Base-by-base conservation (phyloP, 2,329 filamentous ascomycete genomes). In the Cladobotryum protrusum region DNA sequence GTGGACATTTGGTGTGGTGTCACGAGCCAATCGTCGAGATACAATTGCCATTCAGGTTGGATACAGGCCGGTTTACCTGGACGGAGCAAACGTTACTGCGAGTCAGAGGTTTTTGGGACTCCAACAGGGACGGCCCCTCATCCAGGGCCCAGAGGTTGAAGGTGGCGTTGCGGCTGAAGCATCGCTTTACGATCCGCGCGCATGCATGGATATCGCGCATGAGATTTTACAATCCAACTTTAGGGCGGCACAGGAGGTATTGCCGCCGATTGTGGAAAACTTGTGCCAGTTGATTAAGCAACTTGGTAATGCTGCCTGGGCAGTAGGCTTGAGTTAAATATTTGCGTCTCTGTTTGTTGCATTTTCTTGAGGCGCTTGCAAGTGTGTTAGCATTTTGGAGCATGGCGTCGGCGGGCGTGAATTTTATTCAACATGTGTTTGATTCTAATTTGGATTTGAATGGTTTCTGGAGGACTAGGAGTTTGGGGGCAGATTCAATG, bases 1-100 rank as follows among this genome's bases (percentile, higher is more conserved):
- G 37, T 89, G 86, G 86, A 78, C 78, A 0, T 87, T 85, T 56
- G 82, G 83, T 1, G 77, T 87, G 0, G 72, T 83, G 5, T 72
- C 68, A 17, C 66, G 69, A 54, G 73, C 76, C 13, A 62, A 58
- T 44, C 57, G 59, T 8, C 60, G 59, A 63, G 56, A 68, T 56
- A 61, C 61, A 54, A 45, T 61, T 12, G 49, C 60, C 3, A 49
- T 61, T 18, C 67, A 69, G n/a, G 67, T 66, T 48, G 54, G 48
- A 45, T 67, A 56, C 41, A 65, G 72, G 24, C 58, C 64, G 3
- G 67, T 83, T 0, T 75, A 77, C 55, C 68, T 87, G 0, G 83
- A 87, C 47, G 77, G 73, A 2, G 65, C 73, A 1, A 77, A 85
- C 45, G 71, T 73, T 13, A 63, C 72, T 12, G 69, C 73, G 9